Evolutionary conservation across 495 filamentous ascomycete genomes (phyloP).

Genomic region (Aspergillus affinis): DNA sequence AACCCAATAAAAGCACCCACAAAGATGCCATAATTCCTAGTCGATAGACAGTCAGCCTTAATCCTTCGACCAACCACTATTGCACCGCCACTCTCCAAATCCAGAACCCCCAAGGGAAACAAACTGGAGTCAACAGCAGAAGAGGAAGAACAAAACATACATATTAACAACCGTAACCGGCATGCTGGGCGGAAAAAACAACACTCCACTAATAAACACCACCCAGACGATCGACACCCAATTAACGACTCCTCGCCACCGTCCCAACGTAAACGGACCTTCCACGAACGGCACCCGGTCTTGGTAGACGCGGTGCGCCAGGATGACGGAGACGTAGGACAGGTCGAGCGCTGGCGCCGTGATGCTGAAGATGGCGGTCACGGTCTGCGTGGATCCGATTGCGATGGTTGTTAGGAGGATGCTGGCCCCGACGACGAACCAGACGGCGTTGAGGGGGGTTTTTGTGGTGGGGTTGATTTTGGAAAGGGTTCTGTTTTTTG

Average conservation of each 20-base stretch:
- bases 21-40: conserved; percentile 66
- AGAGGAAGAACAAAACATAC: conserved; percentile 27
- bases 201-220: conserved; percentile 62
- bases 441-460: conserved; percentile 68
- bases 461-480: conserved; percentile 57
- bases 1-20: conserved; percentile 62
- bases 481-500: conserved; percentile 45
- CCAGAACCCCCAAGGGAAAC: neutral
- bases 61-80: no score
- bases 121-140: neutral
- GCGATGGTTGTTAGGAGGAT: conserved; percentile 62
- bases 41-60: conserved; percentile 9
- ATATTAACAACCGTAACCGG: conserved; percentile 67
- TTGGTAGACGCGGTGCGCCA: conserved; percentile 62
- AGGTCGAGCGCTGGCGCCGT: conserved; percentile 69
- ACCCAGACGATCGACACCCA: conserved; percentile 64
- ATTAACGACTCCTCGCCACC: conserved; percentile 60
- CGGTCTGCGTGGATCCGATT: conserved; percentile 66
- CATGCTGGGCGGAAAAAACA: conserved; percentile 63
- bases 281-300: conserved; percentile 57
- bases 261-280: conserved; percentile 65
- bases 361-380: conserved; percentile 68
- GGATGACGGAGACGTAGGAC: conserved; percentile 67
- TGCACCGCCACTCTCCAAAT: neutral
- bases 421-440: conserved; percentile 68